These are phyloP conservation scores for Trypanosoma boissoni DNA, from an alignment of 208 protist species.

Conservation along the genomic window DNA sequence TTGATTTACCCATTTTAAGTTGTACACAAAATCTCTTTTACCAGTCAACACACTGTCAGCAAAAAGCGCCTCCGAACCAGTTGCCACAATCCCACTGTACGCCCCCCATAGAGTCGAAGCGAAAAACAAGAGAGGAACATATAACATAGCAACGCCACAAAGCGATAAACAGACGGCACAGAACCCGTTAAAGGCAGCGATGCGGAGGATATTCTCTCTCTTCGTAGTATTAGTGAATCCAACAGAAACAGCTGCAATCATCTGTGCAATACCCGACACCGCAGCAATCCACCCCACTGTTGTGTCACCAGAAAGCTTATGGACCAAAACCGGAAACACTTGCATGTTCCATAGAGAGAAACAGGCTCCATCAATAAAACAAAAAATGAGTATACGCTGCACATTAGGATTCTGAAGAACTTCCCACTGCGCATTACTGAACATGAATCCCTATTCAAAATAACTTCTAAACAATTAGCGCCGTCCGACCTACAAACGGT, in stretches of 20 bases:
- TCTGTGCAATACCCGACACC: slow-evolving; percentile 35
- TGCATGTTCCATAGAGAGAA: slow-evolving; percentile 40
- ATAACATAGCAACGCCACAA: slow-evolving; percentile 1
- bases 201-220: slow-evolving; percentile 25
- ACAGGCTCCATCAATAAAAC: slow-evolving; percentile 40
- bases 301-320: slow-evolving; percentile 22
- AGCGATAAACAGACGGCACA: slow-evolving; percentile 14
- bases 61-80: slow-evolving; percentile 57
- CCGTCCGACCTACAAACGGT: no score
- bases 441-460: no score
- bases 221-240: slow-evolving; percentile 20
- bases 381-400: slow-evolving; percentile 24
- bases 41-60: slow-evolving; percentile 50
- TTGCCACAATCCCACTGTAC: slow-evolving; percentile 39
- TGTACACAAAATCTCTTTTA: slow-evolving; percentile 46
- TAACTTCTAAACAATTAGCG: no score
- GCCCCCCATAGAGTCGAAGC: slow-evolving; percentile 42
- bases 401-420: slow-evolving; percentile 30
- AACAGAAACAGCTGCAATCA: slow-evolving; percentile 30
- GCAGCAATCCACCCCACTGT: slow-evolving; percentile 33
- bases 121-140: slow-evolving; percentile 21
- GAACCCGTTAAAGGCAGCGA: slow-evolving; percentile 27
- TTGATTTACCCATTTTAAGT: slow-evolving; percentile 69
- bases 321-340: slow-evolving; percentile 40
- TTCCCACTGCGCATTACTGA: no score